These are phyloP conservation scores for Yarrowia deformans DNA, from an alignment of 805 yeast species.

Conservation along the genomic window DNA sequence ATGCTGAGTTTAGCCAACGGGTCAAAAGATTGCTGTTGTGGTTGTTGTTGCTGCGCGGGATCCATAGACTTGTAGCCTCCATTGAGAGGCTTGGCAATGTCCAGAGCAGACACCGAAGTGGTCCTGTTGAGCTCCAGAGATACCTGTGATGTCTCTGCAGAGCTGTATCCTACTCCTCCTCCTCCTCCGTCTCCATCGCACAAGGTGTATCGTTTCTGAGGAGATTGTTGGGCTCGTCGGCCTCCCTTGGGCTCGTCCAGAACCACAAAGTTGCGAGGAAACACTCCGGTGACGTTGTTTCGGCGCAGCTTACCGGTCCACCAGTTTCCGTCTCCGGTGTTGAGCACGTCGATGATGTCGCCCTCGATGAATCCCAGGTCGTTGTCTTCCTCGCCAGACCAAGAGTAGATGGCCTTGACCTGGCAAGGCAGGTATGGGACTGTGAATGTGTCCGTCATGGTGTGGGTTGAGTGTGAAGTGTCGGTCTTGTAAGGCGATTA, in stretches of 20 bases:
- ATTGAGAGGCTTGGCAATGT: slow-evolving; percentile 18
- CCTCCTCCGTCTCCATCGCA: slow-evolving; percentile 24
- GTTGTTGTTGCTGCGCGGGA: background rate
- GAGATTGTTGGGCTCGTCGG: slow-evolving; percentile 2
- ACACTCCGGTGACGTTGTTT: slow-evolving; percentile 81
- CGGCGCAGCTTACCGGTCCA: slow-evolving; percentile 85
- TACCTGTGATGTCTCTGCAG: slow-evolving; percentile 21
- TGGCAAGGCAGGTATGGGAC: slow-evolving; percentile 61
- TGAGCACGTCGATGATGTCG: slow-evolving; percentile 83
- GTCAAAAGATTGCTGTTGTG: slow-evolving; percentile 1
- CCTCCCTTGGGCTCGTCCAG: slow-evolving; percentile 46
- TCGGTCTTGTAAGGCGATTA: too few relatives aligned
- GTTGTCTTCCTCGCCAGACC: slow-evolving; percentile 89
- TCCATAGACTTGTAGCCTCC: slow-evolving; percentile 21
- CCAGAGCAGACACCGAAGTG: slow-evolving; percentile 13
- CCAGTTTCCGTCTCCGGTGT: slow-evolving; percentile 87
- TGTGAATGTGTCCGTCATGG: slow-evolving; percentile 32
- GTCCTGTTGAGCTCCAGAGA: slow-evolving; percentile 8
- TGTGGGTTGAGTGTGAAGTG: background rate
- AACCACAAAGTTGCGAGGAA: slow-evolving; percentile 82
- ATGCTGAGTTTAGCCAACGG: slow-evolving; percentile 17
- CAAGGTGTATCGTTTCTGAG: slow-evolving; percentile 25
- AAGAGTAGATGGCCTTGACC: slow-evolving; percentile 84
- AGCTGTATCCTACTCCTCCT: slow-evolving; percentile 7
- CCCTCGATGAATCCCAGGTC: slow-evolving; percentile 95